phyloP scores from a whole-genome alignment of 1,139 yeast species.

The Geotrichum macrosporum region DNA sequence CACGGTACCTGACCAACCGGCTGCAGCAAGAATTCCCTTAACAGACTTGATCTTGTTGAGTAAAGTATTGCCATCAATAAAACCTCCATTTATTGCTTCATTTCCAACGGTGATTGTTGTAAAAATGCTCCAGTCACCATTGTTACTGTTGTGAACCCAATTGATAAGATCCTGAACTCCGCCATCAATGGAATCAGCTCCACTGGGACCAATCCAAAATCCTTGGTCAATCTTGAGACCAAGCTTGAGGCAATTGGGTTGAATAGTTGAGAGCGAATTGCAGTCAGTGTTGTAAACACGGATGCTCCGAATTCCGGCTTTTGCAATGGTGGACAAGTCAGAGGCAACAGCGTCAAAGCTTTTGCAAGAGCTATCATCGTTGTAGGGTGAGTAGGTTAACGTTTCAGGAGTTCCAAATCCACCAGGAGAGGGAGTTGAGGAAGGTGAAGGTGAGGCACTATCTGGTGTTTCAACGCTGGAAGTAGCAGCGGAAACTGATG shows the following conservation, averaged over 20 bases:
- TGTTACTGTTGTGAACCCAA: constrained; percentile 39
- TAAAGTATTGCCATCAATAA: constrained; percentile 54
- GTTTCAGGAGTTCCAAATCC: constrained; percentile 46
- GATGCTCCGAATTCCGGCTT: constrained; percentile 59
- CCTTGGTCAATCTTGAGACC: constrained; percentile 83
- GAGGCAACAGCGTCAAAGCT: constrained; percentile 46
- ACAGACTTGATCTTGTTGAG: constrained; percentile 60
- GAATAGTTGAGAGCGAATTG: constrained; percentile 58
- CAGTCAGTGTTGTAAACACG: constrained; percentile 89
- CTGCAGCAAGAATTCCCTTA: constrained; percentile 50
- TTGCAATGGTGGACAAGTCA: constrained; percentile 56
- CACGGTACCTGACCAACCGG: constrained; percentile 73
- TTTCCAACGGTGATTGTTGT: constrained; percentile 78
- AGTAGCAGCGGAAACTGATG: no score
- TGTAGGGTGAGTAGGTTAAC: constrained; percentile 78
- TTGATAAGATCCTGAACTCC: constrained; percentile 52
- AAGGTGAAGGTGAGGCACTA: not conserved
- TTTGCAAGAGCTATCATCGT: constrained; percentile 64
- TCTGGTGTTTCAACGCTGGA: no score
- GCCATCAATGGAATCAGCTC: constrained; percentile 64
- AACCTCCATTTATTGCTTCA: constrained; percentile 71
- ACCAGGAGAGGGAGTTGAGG: not conserved
- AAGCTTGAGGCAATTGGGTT: constrained; percentile 54
- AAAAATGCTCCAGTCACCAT: constrained; percentile 64
- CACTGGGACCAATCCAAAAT: constrained; percentile 63